Base-by-base conservation (phyloP, 192 early-diverging fungal species). In the Backusella sp. region DNA sequence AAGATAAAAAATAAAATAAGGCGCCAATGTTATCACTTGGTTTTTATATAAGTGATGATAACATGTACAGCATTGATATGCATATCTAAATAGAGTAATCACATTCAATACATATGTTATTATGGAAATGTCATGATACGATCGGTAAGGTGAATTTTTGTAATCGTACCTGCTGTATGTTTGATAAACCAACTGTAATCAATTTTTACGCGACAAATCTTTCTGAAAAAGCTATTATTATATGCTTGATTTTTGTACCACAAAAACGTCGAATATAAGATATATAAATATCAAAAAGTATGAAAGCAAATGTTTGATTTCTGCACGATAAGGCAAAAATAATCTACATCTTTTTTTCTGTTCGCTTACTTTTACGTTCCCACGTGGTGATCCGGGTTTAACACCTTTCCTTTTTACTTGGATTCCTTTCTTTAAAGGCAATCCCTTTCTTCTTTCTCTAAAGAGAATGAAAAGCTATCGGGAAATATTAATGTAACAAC, bases 361-460 rank as follows among this genome's bases (percentile, higher is more conserved):
- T 32, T 32, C 7, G 3, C 8, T 9, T 28, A 28, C 1, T 62
- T 28, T 14, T 62, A 62, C 23, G 26, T 62, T 62, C 56, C 56
- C 56, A 62, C 56, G 23, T 62, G 56, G 56, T 62, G 23, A 62
- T 28, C 56, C 56, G 56, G 56, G 21, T 62, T 62, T 62, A 62
- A 62, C 56, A 62, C 26, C 56, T 14, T 14, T 62, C 8, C n/a
- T 14, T 62, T 23, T 28, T 12, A 14, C 26, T 28, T 28, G 12
- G 12, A 26, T 62, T 23, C 0, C 7, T 26, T 62, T 62, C 56
- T 11, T 28, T 28, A 56, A 3, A 9, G 23, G 3, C 21, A 4
- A 23, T 28, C 2, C 9, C 26, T 28, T 12, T 44, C 14, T 44
- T 14, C 14, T 44, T 49, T 49, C 19, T 49, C 6, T n/a, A 15